Evolutionary conservation across 2,329 filamentous ascomycete genomes (phyloP).

Genomic region (Trichoderma aggressivum): DNA sequence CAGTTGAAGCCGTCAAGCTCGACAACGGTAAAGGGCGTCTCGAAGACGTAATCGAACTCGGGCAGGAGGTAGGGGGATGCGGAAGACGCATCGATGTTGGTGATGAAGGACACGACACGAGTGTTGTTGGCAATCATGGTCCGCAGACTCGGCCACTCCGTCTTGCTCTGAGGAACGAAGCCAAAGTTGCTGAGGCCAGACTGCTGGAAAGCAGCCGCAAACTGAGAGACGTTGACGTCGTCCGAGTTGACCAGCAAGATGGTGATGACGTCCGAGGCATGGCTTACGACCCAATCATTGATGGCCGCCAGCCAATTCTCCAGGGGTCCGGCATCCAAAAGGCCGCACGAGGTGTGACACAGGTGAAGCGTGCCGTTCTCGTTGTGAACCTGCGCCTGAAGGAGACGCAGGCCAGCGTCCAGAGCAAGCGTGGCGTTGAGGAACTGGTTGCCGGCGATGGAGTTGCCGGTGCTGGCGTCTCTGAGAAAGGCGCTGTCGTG

Average conservation of each 20-base stretch:
- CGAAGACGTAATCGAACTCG: slow-evolving; percentile 67
- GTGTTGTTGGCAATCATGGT: slow-evolving; percentile 62
- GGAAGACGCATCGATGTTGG: slow-evolving; percentile 45
- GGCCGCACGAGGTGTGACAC: slow-evolving; percentile 65
- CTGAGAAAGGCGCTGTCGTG: slow-evolving; percentile 72
- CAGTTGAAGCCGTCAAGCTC: slow-evolving; percentile 67
- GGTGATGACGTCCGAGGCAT: slow-evolving; percentile 74
- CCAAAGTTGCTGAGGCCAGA: slow-evolving; percentile 61
- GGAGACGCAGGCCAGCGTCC: slow-evolving; percentile 65
- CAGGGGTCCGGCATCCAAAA: slow-evolving; percentile 67
- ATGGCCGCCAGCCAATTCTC: slow-evolving; percentile 61
- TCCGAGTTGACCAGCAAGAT: slow-evolving; percentile 70
- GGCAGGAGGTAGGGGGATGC: slow-evolving; percentile 57
- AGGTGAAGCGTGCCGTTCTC: slow-evolving; percentile 57
- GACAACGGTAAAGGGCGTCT: slow-evolving; percentile 66
- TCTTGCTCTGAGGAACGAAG: slow-evolving; percentile 50
- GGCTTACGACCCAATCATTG: slow-evolving; percentile 64
- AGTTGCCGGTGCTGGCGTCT: slow-evolving; percentile 58
- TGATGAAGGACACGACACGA: slow-evolving; percentile 67
- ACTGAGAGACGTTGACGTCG: slow-evolving; percentile 50
- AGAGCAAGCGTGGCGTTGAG: slow-evolving; percentile 70
- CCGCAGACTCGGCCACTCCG: slow-evolving; percentile 69
- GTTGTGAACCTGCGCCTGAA: slow-evolving; percentile 70
- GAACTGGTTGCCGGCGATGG: slow-evolving; percentile 68
- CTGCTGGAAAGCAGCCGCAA: slow-evolving; percentile 52